These are phyloP conservation scores for Lepiota venenata DNA, from an alignment of 768 basidiomycete species.

Conservation along the genomic window DNA sequence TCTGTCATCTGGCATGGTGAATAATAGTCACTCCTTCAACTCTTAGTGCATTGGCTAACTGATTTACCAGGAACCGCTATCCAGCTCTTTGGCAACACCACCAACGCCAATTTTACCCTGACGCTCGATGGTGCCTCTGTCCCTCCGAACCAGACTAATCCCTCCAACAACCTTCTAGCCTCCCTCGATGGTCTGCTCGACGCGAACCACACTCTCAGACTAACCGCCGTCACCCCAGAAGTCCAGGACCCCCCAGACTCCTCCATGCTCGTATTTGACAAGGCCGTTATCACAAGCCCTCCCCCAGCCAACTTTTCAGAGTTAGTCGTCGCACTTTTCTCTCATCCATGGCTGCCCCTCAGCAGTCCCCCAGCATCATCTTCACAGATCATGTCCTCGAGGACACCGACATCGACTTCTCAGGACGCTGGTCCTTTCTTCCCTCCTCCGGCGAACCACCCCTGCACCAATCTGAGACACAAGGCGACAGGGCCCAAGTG, in stretches of 20 bases:
- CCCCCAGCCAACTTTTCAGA: conserved; percentile 31
- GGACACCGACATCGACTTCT: conserved; percentile 46
- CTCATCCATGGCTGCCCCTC: background rate
- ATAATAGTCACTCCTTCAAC: conserved; percentile 15
- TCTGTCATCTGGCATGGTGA: conserved; percentile 61
- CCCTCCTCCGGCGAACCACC: conserved; percentile 16
- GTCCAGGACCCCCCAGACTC: conserved; percentile 19
- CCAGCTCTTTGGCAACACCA: conserved; percentile 51
- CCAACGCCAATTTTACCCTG: conserved; percentile 41
- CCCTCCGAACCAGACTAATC: conserved; percentile 20
- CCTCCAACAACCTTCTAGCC: conserved; percentile 41
- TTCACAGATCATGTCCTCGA: conserved; percentile 34
- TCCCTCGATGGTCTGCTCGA: conserved; percentile 44
- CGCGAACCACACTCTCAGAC: conserved; percentile 49
- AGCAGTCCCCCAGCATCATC: conserved; percentile 24
- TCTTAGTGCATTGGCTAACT: background rate
- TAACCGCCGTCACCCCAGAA: conserved; percentile 41
- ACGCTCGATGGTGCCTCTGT: conserved; percentile 46
- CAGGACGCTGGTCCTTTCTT: conserved; percentile 51
- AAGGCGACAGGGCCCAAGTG: conserved; percentile 41
- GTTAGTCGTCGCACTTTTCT: conserved; percentile 7
- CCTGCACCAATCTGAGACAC: conserved; percentile 27
- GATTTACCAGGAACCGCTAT: conserved; percentile 58
- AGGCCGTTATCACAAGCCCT: conserved; percentile 44
- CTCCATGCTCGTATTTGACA: conserved; percentile 53